Conservation (phyloP, 2,329 filamentous ascomycete species). For the Epichloe glyceriae region DNA sequence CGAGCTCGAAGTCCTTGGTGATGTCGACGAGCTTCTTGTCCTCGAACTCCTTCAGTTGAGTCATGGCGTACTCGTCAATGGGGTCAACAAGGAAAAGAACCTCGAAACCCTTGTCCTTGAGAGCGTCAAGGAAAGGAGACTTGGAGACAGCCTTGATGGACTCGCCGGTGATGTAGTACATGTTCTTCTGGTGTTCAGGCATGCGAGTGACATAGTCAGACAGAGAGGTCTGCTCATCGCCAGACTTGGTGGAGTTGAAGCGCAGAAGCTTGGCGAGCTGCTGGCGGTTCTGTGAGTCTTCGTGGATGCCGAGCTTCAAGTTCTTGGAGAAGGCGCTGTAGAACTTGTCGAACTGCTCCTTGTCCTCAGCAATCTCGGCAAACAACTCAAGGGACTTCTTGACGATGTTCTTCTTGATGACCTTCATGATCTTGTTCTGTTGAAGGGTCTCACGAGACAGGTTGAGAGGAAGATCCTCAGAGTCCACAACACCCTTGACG, state of each 20-base stretch:
- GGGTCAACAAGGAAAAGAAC: slow-evolving; percentile 98
- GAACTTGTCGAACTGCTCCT: slow-evolving; percentile 99
- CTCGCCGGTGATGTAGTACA: slow-evolving; percentile 99
- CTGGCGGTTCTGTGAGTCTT: slow-evolving; percentile 94
- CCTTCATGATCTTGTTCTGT: slow-evolving; percentile 99
- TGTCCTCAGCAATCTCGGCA: slow-evolving; percentile 97
- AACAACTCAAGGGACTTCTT: slow-evolving; percentile 99
- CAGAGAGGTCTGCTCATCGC: slow-evolving; percentile 88
- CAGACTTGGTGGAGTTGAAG: slow-evolving; percentile 98
- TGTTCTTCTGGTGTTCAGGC: slow-evolving; percentile 99
- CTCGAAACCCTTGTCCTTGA: slow-evolving; percentile 99
- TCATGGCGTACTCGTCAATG: slow-evolving; percentile 99
- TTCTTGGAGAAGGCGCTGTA: slow-evolving; percentile 99
- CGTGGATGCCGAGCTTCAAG: slow-evolving; percentile 99
- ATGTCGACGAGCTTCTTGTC: slow-evolving; percentile 99
- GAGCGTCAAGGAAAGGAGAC: slow-evolving; percentile 96
- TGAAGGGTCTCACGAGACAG: slow-evolving; percentile 99
- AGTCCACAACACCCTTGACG: slow-evolving; percentile 99
- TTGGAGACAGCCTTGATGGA: slow-evolving; percentile 95
- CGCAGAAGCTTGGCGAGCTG: slow-evolving; percentile 94
- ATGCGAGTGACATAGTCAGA: slow-evolving; percentile 97
- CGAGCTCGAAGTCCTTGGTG: slow-evolving; percentile 99
- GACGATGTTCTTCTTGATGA: slow-evolving; percentile 99
- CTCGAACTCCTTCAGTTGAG: slow-evolving; percentile 99
- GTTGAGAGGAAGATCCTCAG: slow-evolving; percentile 98